Conservation (phyloP, 805 yeast species). For the Candida berthetii region DNA sequence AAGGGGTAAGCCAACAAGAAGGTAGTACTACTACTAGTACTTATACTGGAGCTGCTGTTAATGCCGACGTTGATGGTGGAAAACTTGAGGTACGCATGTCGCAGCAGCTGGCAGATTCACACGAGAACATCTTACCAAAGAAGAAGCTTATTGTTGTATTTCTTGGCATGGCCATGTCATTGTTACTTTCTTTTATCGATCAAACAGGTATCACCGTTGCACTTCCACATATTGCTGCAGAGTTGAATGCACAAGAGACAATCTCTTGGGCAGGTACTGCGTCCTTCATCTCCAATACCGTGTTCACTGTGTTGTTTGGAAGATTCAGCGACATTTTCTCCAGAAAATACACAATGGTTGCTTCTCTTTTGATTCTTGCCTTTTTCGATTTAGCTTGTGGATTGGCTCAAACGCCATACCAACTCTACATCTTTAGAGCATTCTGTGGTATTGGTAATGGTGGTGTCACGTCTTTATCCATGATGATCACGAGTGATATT, state of each 20-base stretch:
- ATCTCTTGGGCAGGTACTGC: conserved; percentile 60
- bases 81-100: background rate
- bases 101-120: background rate
- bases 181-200: conserved; percentile 7
- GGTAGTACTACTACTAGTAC: no score
- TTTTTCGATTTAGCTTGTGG: conserved; percentile 45
- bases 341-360: conserved; percentile 36
- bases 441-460: conserved; percentile 53
- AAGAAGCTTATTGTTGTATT: conserved; percentile 1
- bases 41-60: background rate
- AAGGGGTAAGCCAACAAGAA: no score
- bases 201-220: conserved; percentile 7
- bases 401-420: conserved; percentile 40
- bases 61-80: background rate
- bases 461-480: conserved; percentile 41
- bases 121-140: background rate
- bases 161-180: conserved; percentile 2
- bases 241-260: conserved; percentile 37
- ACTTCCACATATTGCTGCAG: conserved; percentile 37
- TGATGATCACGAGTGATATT: conserved; percentile 49
- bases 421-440: conserved; percentile 46
- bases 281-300: conserved; percentile 41
- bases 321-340: conserved; percentile 52
- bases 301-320: conserved; percentile 46
- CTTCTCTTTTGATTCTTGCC: conserved; percentile 31